A percentile compares a stretch with the other conserved stretches of the same genome.
Conservation (phyloP, 1,284 basidiomycete species). For the Somion occarium region DNA sequence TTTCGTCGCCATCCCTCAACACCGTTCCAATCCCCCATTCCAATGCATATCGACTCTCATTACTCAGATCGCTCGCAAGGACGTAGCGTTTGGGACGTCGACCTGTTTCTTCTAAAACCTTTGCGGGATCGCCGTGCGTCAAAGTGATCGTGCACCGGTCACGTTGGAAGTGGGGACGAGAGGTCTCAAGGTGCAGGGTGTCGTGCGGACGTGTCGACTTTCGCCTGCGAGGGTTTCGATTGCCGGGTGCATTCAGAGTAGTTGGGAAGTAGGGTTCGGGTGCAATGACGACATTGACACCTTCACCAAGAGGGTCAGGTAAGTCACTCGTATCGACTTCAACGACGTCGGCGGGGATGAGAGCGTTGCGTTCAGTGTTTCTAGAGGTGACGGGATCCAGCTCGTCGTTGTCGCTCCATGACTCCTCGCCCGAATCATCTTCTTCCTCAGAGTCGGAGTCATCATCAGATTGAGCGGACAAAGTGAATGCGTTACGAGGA, state of each 20-base stretch:
- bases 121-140: slow-evolving; percentile 77
- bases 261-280: slow-evolving; percentile 76
- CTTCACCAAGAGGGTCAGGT: slow-evolving; percentile 78
- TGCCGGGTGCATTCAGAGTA: slow-evolving; percentile 46
- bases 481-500: slow-evolving; percentile 22
- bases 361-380: slow-evolving; percentile 73
- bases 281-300: slow-evolving; percentile 85
- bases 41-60: slow-evolving; percentile 87
- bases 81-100: slow-evolving; percentile 74
- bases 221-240: slow-evolving; percentile 48
- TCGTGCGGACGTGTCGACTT: slow-evolving; percentile 59
- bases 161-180: slow-evolving; percentile 81
- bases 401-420: slow-evolving; percentile 51
- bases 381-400: slow-evolving; percentile 76
- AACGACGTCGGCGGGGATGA: slow-evolving; percentile 41
- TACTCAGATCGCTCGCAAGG: slow-evolving; percentile 90
- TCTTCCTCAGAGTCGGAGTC: slow-evolving; percentile 20
- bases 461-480: slow-evolving; percentile 28
- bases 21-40: slow-evolving; percentile 98
- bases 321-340: slow-evolving; percentile 42
- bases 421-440: slow-evolving; percentile 21
- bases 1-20: slow-evolving; percentile 89
- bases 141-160: slow-evolving; percentile 91
- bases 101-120: slow-evolving; percentile 43
- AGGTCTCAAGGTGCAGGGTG: slow-evolving; percentile 57